Conservation (phyloP, 2,329 filamentous ascomycete species). For the Pseudomassariella vexata region DNA sequence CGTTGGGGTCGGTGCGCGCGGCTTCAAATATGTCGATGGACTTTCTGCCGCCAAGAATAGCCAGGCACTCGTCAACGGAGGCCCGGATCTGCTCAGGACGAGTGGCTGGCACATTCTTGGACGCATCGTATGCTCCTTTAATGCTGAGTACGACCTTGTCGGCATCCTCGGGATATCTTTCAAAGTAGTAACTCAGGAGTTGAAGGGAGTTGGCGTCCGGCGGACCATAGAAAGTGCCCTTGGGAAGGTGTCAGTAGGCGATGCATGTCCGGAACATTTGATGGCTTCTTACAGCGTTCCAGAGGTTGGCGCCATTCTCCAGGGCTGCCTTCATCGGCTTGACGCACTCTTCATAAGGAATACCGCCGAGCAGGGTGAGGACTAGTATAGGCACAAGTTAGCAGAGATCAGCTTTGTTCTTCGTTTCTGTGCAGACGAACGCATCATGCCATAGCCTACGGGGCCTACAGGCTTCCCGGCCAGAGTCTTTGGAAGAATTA, state of each 20-base stretch:
- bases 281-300: slow-evolving; percentile 9
- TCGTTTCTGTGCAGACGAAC: background rate
- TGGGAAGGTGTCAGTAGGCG: slow-evolving; percentile 7
- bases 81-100: slow-evolving; percentile 41
- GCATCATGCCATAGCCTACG: slow-evolving; percentile 4
- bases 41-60: slow-evolving; percentile 33
- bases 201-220: slow-evolving; percentile 45
- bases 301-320: slow-evolving; percentile 9
- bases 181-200: slow-evolving; percentile 49
- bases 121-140: slow-evolving; percentile 41
- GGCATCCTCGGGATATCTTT: slow-evolving; percentile 48
- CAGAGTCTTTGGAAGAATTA: background rate
- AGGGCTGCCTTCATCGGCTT: slow-evolving; percentile 9
- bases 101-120: slow-evolving; percentile 27
- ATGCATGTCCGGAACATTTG: slow-evolving; percentile 4
- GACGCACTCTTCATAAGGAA: slow-evolving; percentile 5
- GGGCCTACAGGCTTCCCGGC: slow-evolving; percentile 1
- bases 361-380: background rate
- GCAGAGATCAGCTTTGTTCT: no score
- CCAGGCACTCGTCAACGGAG: slow-evolving; percentile 45
- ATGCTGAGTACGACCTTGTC: slow-evolving; percentile 48
- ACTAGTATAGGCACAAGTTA: background rate
- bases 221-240: slow-evolving; percentile 48
- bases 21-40: slow-evolving; percentile 48
- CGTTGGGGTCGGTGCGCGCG: slow-evolving; percentile 30